A percentile compares a stretch with the other conserved stretches of the same genome.
phyloP scores from a whole-genome alignment of 2,329 filamentous ascomycete genomes.

The Leptographium wingfieldii region DNA sequence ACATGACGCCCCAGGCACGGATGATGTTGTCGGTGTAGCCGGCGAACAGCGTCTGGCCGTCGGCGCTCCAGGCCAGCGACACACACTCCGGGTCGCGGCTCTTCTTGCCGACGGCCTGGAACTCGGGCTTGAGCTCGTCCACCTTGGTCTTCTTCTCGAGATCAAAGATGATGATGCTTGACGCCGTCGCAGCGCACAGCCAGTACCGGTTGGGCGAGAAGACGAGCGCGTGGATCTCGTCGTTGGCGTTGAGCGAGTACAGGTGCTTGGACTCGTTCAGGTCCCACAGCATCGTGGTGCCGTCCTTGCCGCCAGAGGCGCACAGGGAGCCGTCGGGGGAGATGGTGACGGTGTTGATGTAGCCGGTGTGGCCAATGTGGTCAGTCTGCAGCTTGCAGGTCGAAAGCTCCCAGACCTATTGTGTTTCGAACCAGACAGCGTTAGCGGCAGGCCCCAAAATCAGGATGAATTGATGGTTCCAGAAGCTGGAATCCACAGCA shows the following conservation, averaged over 20 bases:
- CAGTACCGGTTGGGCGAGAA: conserved; percentile 99
- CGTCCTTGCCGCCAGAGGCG: conserved; percentile 98
- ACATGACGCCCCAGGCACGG: conserved; percentile 96
- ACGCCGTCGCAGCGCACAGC: conserved; percentile 95
- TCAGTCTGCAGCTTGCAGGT: conserved; percentile 99
- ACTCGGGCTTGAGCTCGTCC: conserved; percentile 98
- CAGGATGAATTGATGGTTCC: not conserved
- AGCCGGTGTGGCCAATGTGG: conserved; percentile 98
- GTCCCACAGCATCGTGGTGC: conserved; percentile 99
- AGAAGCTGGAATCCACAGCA: not conserved
- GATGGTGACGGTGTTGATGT: conserved; percentile 99
- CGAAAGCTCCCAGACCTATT: conserved; percentile 95
- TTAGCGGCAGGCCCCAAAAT: not conserved
- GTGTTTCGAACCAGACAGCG: not conserved
- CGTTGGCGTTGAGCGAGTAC: conserved; percentile 97
- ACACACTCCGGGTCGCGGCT: conserved; percentile 97
- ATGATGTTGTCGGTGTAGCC: conserved; percentile 99
- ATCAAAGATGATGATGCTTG: conserved; percentile 99
- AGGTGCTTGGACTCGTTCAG: conserved; percentile 99
- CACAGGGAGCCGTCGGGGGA: conserved; percentile 98
- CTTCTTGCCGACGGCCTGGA: conserved; percentile 95
- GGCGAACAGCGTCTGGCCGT: conserved; percentile 98
- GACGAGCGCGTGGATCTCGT: conserved; percentile 99
- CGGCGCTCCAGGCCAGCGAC: conserved; percentile 91
- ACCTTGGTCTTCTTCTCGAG: conserved; percentile 99